Base-by-base conservation (phyloP, 2,329 filamentous ascomycete species). In the Albifimbria verrucaria region DNA sequence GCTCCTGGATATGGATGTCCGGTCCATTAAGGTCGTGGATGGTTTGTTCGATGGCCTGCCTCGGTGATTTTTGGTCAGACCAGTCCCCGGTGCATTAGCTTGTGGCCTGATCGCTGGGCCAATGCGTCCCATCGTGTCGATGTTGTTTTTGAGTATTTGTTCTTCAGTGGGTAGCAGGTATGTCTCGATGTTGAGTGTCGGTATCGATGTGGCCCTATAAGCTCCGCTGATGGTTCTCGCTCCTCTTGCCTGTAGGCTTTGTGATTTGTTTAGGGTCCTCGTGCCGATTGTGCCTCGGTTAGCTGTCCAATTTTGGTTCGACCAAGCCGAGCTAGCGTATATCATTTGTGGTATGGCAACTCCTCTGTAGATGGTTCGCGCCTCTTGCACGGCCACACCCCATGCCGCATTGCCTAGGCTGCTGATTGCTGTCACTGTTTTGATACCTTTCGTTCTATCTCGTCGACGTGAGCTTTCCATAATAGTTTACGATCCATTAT, bases 91-190 rank as follows among this genome's bases (percentile, higher is more conserved):
- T 15, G 32, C 24, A 20, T 36, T n/a, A n/a, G n/a, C n/a, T n/a
- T n/a, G n/a, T n/a, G n/a, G n/a, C n/a, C n/a, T n/a, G n/a, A n/a
- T n/a, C n/a, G n/a, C n/a, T n/a, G n/a, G n/a, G n/a, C 46, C 15
- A 26, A 48, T 48, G 3, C 46, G 4, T 20, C 12, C 46, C 25
- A 48, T 17, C 21, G 4, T 36, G 25, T 48, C 46, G 20, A 36
- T 36, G 15, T 48, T 47, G 22, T 47, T 28, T 24, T 52, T 48
- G 22, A 21, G 36, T 28, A 52, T 52, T 28, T 48, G 28, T 12
- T 52, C 15, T 23, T 51, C 45, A 32, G 49, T 24, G 11, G 51
- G 46, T 12, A 52, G 46, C 18, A 52, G 46, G 39, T 52, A 39
- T 23, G 18, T 52, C 49, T 36, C 32, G 28, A 48, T 48, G 21